These are phyloP conservation scores for Colletotrichum destructivum DNA, from an alignment of 2,329 filamentous ascomycete genomes.

Conservation along the genomic window DNA sequence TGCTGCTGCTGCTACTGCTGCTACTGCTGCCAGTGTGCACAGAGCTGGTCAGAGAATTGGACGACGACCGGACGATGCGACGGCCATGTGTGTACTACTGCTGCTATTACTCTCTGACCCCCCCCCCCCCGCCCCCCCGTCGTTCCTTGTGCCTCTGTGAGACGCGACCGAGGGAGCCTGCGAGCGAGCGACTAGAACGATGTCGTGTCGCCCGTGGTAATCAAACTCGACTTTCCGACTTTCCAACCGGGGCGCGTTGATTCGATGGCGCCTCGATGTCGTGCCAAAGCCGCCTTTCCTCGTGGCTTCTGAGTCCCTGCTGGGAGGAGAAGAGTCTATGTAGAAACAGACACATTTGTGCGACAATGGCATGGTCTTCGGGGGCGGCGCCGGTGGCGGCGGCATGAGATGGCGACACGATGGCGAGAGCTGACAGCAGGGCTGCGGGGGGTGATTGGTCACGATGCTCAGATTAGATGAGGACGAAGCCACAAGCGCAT, in stretches of 20 bases:
- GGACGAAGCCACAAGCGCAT: conserved; percentile 36
- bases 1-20: conserved; percentile 33
- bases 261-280: conserved; percentile 19
- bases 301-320: conserved; percentile 14
- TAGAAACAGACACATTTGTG: not conserved
- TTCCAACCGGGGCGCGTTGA: conserved; percentile 25
- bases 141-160: conserved; percentile 28
- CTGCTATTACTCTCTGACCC: conserved; percentile 29
- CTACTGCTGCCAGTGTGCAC: conserved; percentile 35
- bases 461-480: conserved; percentile 25
- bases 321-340: not conserved
- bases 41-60: conserved; percentile 29
- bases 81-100: conserved; percentile 13
- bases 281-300: conserved; percentile 14
- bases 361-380: conserved; percentile 9
- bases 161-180: conserved; percentile 26
- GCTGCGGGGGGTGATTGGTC: conserved; percentile 31
- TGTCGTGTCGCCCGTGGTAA: conserved; percentile 33
- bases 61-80: conserved; percentile 34
- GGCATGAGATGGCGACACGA: conserved; percentile 24
- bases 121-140: not conserved
- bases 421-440: conserved; percentile 32
- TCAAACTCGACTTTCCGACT: conserved; percentile 27
- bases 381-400: not conserved
- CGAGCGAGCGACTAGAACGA: conserved; percentile 25